Base-by-base conservation (phyloP, 139 green algal genomes). In the Tetraselmis chui region DNA sequence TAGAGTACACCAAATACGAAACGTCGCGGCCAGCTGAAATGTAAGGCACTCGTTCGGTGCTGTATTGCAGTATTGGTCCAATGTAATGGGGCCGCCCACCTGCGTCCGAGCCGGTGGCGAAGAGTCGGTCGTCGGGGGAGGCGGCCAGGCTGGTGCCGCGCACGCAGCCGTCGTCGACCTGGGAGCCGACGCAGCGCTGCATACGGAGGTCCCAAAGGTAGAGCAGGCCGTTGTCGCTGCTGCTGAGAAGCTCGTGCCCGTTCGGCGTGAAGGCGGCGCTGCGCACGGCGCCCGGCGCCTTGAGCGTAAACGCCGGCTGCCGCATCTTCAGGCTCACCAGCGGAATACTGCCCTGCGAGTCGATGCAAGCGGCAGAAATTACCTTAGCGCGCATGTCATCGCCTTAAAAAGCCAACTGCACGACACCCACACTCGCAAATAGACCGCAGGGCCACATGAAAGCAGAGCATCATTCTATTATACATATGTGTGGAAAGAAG, bases 171-270 rank as follows among this genome's bases (percentile, higher is more conserved):
- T 93, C 89, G 82, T 99, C 96, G 1, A 87, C 59, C 24, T 91
- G 83, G 29, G 88, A 82, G n/a, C 85, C 45, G 28, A 96, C 74
- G 89, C 95, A 98, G 27, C 89, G 90, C 80, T 88, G 89, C 67
- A 82, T 98, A 80, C 96, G 91, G 85, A 98, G 79, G 84, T 99
- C 96, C 95, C 95, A 99, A 0, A 91, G 87, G 84, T 96, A 92
- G n/a, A 99, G 84, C 27, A 93, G 80, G 31, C 95, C 95, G 83
- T 98, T 93, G 2, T 92, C 83, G 90, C 81, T 59, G 30, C 31
- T 82, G 0, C 93, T 95, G 0, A 95, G 32, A 11, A 98, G 89
- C 84, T 93, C 79, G 25, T 81, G 79, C 18, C 93, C 91, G 59
- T 93, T 90, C 25, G 85, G 78, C 1, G 82, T 79, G 79, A 98